Evolutionary conservation across 345 rosid genomes (phyloP).

Genomic region (Eucalyptus leucophloia): DNA sequence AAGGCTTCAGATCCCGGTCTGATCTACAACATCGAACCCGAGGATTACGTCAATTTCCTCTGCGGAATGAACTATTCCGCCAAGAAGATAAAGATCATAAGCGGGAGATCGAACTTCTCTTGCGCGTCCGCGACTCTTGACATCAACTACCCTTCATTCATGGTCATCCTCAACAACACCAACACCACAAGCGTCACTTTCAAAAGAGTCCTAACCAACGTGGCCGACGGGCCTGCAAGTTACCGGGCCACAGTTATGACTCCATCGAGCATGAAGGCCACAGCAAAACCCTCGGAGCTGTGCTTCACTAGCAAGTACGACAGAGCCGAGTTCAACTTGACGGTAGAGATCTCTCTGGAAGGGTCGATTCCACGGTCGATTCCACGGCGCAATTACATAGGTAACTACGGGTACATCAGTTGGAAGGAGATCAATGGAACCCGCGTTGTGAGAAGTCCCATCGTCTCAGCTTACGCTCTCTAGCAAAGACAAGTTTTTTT

Average conservation of each 20-base stretch:
- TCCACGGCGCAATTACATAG: conserved; percentile 18
- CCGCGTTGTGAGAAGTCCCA: conserved; percentile 25
- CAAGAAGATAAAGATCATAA: conserved; percentile 12
- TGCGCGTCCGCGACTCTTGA: conserved; percentile 17
- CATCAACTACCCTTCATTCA: conserved; percentile 44
- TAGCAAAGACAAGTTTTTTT: background rate
- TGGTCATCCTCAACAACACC: conserved; percentile 30
- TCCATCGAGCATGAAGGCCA: conserved; percentile 14
- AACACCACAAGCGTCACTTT: conserved; percentile 20
- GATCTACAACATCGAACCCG: conserved; percentile 15
- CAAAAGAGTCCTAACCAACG: conserved; percentile 27
- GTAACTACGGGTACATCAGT: conserved; percentile 27
- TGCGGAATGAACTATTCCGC: conserved; percentile 24
- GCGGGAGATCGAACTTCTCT: conserved; percentile 6
- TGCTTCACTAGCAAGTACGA: conserved; percentile 9
- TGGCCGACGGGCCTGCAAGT: conserved; percentile 4
- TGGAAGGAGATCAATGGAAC: conserved; percentile 32
- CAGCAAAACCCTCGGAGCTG: conserved; percentile 12
- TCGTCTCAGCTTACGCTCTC: conserved; percentile 29
- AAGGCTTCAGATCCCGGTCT: conserved; percentile 37
- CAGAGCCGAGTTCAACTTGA: conserved; percentile 23
- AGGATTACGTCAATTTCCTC: conserved; percentile 17
- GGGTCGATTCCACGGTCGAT: background rate
- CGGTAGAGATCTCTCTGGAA: conserved; percentile 12
- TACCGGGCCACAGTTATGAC: background rate